Conservation (phyloP, 1,284 basidiomycete species). For the Ceratobasidium sp. region DNA sequence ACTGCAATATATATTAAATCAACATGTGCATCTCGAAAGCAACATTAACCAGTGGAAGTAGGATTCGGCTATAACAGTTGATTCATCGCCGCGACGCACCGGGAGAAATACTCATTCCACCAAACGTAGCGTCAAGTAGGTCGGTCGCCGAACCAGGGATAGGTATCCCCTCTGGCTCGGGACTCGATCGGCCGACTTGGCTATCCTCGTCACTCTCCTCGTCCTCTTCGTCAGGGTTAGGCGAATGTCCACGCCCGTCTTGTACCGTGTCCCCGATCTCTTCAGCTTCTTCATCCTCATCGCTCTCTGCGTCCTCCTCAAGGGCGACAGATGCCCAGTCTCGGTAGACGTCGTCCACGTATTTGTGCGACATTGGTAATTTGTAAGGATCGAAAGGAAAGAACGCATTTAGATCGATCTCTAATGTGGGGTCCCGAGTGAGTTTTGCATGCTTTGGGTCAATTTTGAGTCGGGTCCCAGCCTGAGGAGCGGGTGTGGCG, state of each 20-base stretch:
- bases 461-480: conserved; percentile 35
- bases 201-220: conserved; percentile 23
- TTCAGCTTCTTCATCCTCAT: conserved; percentile 59
- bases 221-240: conserved; percentile 5
- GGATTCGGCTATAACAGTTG: neutral
- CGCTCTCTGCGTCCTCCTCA: conserved; percentile 71
- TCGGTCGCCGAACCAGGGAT: conserved; percentile 35
- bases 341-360: conserved; percentile 74
- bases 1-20: conserved; percentile 27
- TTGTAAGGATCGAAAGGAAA: conserved; percentile 99
- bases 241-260: neutral
- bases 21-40: neutral
- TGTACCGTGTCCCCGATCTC: conserved; percentile 42
- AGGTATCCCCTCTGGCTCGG: conserved; percentile 43
- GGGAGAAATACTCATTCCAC: conserved; percentile 74
- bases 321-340: conserved; percentile 81
- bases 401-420: conserved; percentile 84
- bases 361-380: conserved; percentile 74
- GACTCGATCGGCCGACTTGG: conserved; percentile 57
- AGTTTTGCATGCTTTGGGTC: conserved; percentile 30
- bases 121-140: conserved; percentile 58
- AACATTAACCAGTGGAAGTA: conserved; percentile 4
- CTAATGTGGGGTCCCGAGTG: conserved; percentile 41
- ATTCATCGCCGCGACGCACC: conserved; percentile 3
- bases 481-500: conserved; percentile 10